Conservation (phyloP, 441 rosid species). For the Aleurites moluccanus region DNA sequence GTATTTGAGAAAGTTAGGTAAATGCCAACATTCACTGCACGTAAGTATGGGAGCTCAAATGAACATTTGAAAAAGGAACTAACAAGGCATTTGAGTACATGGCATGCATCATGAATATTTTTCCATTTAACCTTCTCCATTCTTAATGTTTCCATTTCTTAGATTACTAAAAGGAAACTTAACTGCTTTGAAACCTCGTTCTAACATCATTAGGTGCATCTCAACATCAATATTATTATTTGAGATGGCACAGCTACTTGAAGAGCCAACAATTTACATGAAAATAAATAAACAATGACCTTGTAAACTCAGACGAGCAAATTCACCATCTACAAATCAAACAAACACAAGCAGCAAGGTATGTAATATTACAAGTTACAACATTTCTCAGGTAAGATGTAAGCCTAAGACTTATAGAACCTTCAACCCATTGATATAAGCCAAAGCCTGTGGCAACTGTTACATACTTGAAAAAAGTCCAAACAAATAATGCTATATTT, state of each 20-base stretch:
- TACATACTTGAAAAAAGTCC: neutral
- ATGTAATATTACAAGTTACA: neutral
- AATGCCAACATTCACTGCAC: neutral
- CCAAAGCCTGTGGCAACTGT: neutral
- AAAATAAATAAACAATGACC: neutral
- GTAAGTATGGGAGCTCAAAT: neutral
- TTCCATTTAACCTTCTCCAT: neutral
- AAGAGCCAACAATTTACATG: neutral
- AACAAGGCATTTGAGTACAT: neutral
- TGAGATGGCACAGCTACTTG: neutral
- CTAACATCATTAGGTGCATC: neutral
- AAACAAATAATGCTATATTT: neutral
- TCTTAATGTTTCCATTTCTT: neutral
- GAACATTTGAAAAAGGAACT: conserved; percentile 4
- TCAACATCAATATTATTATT: neutral
- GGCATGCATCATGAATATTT: neutral
- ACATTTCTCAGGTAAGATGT: neutral
- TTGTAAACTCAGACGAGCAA: neutral
- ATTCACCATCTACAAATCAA: neutral
- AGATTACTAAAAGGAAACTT: neutral
- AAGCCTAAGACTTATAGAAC: neutral
- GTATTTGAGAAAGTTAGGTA: neutral
- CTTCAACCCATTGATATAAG: neutral
- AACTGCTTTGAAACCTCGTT: neutral
- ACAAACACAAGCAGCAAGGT: neutral